phyloP scores from a whole-genome alignment of 2,329 filamentous ascomycete genomes.

The Stagonosporopsis rhizophila region DNA sequence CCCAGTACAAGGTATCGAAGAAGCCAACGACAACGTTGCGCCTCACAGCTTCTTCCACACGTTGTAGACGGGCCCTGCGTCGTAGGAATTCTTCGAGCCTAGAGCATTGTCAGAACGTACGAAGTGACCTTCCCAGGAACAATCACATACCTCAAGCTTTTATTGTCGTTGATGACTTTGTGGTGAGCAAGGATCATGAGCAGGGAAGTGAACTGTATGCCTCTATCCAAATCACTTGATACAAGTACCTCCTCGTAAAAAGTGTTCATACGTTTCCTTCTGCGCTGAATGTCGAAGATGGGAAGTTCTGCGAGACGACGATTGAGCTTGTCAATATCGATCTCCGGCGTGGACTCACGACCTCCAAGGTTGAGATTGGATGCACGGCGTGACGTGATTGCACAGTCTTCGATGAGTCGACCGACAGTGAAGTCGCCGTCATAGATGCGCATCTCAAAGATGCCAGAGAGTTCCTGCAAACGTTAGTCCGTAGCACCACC shows the following conservation, averaged over 20 bases:
- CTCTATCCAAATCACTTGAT: constrained; percentile 85
- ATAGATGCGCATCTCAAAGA: constrained; percentile 98
- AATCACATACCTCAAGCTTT: constrained; percentile 75
- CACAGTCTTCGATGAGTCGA: constrained; percentile 86
- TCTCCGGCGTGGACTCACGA: constrained; percentile 47
- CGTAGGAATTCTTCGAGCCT: constrained; percentile 91
- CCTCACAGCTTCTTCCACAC: constrained; percentile 92
- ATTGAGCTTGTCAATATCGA: constrained; percentile 81
- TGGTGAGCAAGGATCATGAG: constrained; percentile 97
- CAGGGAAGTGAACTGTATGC: constrained; percentile 89
- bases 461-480: constrained; percentile 78
- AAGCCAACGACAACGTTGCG: constrained; percentile 91
- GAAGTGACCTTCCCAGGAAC: neutral
- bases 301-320: constrained; percentile 76
- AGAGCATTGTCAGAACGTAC: neutral
- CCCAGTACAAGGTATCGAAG: constrained; percentile 93
- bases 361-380: constrained; percentile 58
- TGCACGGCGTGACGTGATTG: constrained; percentile 60
- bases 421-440: constrained; percentile 86
- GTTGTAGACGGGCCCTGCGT: constrained; percentile 85
- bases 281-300: constrained; percentile 73
- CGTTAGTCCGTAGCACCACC: constrained; percentile 11
- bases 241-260: constrained; percentile 98
- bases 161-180: constrained; percentile 98
- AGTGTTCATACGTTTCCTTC: constrained; percentile 83